These are phyloP conservation scores for Metschnikowia kofuensis DNA, from an alignment of 805 yeast species.

Conservation along the genomic window DNA sequence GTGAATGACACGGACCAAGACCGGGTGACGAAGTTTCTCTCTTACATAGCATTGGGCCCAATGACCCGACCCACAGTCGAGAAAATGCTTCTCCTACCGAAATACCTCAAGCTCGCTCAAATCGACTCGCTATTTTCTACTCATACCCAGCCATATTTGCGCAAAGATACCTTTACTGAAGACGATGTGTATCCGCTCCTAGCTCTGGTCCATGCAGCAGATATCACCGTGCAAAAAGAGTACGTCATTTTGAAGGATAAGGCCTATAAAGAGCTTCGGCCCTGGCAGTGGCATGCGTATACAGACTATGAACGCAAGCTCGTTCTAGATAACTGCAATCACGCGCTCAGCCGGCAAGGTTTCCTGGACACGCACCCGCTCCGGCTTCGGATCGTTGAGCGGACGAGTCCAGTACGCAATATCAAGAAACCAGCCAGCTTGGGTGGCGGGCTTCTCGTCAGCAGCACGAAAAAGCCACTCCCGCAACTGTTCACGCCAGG, in stretches of 20 bases:
- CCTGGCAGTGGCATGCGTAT: slow-evolving; percentile 36
- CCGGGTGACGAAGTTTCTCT: slow-evolving; percentile 10
- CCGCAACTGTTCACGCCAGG: slow-evolving; percentile 6
- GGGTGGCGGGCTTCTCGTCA: slow-evolving; percentile 26
- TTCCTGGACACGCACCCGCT: slow-evolving; percentile 44
- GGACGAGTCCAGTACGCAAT: slow-evolving; percentile 3
- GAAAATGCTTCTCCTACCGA: slow-evolving; percentile 5
- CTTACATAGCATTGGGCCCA: slow-evolving; percentile 19
- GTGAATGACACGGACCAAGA: slow-evolving; percentile 10
- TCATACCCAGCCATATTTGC: slow-evolving; percentile 27
- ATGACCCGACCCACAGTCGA: slow-evolving; percentile 11
- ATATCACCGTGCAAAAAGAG: slow-evolving; percentile 7
- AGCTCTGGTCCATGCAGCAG: slow-evolving; percentile 8
- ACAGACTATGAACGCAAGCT: slow-evolving; percentile 29
- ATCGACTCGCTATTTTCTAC: slow-evolving; percentile 24
- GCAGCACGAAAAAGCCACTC: slow-evolving; percentile 15
- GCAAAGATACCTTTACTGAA: slow-evolving; percentile 30
- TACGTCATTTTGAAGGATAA: slow-evolving; percentile 36
- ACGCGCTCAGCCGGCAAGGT: slow-evolving; percentile 41
- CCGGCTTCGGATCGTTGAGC: slow-evolving; percentile 29
- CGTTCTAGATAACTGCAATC: slow-evolving; percentile 32
- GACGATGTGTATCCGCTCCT: slow-evolving; percentile 25
- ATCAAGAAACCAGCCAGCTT: slow-evolving; percentile 17
- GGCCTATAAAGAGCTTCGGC: slow-evolving; percentile 38
- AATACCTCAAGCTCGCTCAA: slow-evolving; percentile 10